A percentile compares a stretch with the other conserved stretches of the same genome.
Conservation (phyloP, 176 grass and related monocot genomes). For the Alopecurus myosuroides region DNA sequence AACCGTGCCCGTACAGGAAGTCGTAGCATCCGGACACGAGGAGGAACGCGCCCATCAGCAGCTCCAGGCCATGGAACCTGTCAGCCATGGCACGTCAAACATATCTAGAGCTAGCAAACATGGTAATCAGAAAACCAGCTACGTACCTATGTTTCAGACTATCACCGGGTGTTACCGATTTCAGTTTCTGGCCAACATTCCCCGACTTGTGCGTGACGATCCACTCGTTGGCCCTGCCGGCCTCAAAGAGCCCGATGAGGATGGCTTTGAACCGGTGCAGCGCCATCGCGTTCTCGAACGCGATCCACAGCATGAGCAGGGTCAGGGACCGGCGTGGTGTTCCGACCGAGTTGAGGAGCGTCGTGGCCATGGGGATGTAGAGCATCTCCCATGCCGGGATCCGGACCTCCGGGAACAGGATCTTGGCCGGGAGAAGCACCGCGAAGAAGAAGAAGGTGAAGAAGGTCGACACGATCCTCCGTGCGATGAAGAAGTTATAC, state of each 20-base stretch:
- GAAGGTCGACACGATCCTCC: constrained; percentile 40
- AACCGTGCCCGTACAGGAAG: constrained; percentile 36
- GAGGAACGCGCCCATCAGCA: constrained; percentile 31
- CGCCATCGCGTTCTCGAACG: constrained; percentile 84
- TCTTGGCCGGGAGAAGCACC: constrained; percentile 37
- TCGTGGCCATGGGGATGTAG: constrained; percentile 38
- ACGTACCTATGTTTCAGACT: constrained; percentile 58
- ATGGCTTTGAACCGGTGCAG: constrained; percentile 66
- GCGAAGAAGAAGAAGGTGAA: constrained; percentile 75
- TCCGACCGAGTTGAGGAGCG: constrained; percentile 48
- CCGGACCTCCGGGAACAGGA: constrained; percentile 43
- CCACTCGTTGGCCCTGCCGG: constrained; percentile 74
- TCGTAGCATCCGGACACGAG: constrained; percentile 47
- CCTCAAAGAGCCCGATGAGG: constrained; percentile 55
- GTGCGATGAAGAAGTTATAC: constrained; percentile 61
- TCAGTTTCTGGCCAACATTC: constrained; percentile 30
- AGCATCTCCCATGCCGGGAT: constrained; percentile 51
- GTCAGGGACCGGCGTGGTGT: constrained; percentile 53
- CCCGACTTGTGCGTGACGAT: constrained; percentile 76
- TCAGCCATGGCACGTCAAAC: not conserved
- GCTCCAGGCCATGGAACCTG: constrained; percentile 50
- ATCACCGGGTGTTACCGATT: not conserved
- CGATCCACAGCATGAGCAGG: constrained; percentile 47
- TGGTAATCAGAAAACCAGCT: not conserved
- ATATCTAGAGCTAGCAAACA: too few species aligned